These are phyloP conservation scores for Apiospora koreana DNA, from an alignment of 2,329 filamentous ascomycete species.

Conservation along the genomic window DNA sequence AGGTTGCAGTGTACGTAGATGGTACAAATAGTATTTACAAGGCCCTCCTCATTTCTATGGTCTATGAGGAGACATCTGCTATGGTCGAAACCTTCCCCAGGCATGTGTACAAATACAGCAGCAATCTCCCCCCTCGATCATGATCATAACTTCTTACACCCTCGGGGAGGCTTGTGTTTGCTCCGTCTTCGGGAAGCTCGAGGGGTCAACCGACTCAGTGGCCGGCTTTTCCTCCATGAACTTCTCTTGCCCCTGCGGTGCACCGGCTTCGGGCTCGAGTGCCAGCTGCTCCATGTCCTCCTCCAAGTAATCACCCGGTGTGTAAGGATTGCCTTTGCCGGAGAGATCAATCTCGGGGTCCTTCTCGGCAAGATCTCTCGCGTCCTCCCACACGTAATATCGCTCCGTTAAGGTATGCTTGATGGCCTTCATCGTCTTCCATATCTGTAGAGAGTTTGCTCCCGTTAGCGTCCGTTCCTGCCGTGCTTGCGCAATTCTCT, in stretches of 20 bases:
- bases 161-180: constrained; percentile 20
- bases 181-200: constrained; percentile 20
- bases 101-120: background rate
- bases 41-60: background rate
- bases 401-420: constrained; percentile 85
- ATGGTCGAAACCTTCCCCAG: background rate
- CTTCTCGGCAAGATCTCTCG: constrained; percentile 61
- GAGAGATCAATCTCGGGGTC: constrained; percentile 69
- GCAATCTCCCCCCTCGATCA: background rate
- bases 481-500: background rate
- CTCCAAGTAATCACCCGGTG: constrained; percentile 41
- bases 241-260: constrained; percentile 13
- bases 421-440: constrained; percentile 77
- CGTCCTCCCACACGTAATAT: constrained; percentile 85
- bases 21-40: constrained; percentile 5
- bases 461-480: constrained; percentile 14
- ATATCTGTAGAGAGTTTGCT: constrained; percentile 58
- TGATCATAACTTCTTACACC: constrained; percentile 13
- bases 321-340: constrained; percentile 50
- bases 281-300: constrained; percentile 37
- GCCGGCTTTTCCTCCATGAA: constrained; percentile 15
- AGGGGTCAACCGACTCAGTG: constrained; percentile 23
- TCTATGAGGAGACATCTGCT: background rate
- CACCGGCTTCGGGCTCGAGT: constrained; percentile 24
- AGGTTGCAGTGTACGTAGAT: background rate